phyloP scores from a whole-genome alignment of 2,329 filamentous ascomycete species.

The Knufia fluminis region DNA sequence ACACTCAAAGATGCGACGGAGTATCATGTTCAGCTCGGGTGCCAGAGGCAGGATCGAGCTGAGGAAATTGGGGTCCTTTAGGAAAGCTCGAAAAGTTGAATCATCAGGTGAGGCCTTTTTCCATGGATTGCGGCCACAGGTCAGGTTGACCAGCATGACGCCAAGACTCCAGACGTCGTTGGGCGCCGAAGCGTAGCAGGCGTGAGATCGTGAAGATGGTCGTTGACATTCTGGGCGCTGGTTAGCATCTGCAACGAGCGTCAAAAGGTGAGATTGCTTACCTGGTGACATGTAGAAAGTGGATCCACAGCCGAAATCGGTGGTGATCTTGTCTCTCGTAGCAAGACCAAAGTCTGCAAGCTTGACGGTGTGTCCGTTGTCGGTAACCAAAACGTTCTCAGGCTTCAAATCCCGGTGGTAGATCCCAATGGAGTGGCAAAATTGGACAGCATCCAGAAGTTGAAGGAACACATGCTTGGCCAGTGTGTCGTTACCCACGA shows the following conservation, averaged over 20 bases:
- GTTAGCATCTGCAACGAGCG: constrained; percentile 14
- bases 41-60: constrained; percentile 88
- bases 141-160: constrained; percentile 93
- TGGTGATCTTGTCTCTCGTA: constrained; percentile 70
- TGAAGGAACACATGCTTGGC: constrained; percentile 85
- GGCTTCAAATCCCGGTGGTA: constrained; percentile 98
- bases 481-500: constrained; percentile 82
- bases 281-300: constrained; percentile 99
- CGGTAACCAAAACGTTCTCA: constrained; percentile 90
- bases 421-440: constrained; percentile 86
- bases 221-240: constrained; percentile 72
- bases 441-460: constrained; percentile 89
- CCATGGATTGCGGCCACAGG: constrained; percentile 97
- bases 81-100: constrained; percentile 86
- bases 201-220: constrained; percentile 56
- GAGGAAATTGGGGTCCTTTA: constrained; percentile 75
- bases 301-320: constrained; percentile 94
- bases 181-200: constrained; percentile 80
- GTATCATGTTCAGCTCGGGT: constrained; percentile 76
- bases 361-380: constrained; percentile 82
- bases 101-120: constrained; percentile 91
- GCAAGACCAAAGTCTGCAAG: constrained; percentile 96
- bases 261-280: constrained; percentile 41
- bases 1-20: constrained; percentile 78
- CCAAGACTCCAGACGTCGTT: constrained; percentile 99